Percentiles rank a stretch among this genome's conserved stretches.
phyloP scores from a whole-genome alignment of 805 yeast genomes.

The Cyberlindnera sargentensis region DNA sequence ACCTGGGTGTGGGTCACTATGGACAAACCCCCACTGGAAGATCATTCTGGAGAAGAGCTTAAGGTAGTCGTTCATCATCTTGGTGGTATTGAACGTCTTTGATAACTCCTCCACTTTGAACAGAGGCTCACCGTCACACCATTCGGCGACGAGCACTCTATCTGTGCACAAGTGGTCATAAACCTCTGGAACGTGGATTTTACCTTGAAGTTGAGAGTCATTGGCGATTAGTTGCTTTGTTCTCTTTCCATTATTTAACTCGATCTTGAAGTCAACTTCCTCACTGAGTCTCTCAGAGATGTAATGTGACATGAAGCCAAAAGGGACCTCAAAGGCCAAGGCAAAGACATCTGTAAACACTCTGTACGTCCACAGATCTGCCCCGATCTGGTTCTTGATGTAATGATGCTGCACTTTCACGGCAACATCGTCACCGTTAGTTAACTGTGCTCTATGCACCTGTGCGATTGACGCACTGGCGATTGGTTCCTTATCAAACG shows the following conservation, averaged over 20 bases:
- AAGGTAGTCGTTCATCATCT: constrained; percentile 41
- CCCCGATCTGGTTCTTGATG: constrained; percentile 49
- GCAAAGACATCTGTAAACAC: constrained; percentile 46
- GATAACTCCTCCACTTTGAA: constrained; percentile 37
- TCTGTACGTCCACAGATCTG: constrained; percentile 56
- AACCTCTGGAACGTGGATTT: constrained; percentile 50
- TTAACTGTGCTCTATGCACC: constrained; percentile 49
- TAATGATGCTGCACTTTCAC: constrained; percentile 62
- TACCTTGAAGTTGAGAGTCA: constrained; percentile 35
- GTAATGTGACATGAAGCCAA: constrained; percentile 48
- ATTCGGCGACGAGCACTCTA: constrained; percentile 58
- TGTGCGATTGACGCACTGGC: constrained; percentile 77
- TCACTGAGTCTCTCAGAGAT: constrained; percentile 48
- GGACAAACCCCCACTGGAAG: constrained; percentile 57
- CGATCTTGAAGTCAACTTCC: constrained; percentile 58
- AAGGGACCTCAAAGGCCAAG: constrained; percentile 56
- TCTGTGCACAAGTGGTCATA: constrained; percentile 39
- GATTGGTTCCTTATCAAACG: constrained; percentile 49
- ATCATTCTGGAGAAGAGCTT: constrained; percentile 48
- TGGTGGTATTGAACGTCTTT: constrained; percentile 30
- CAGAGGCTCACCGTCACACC: constrained; percentile 68
- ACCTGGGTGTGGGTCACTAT: constrained; percentile 77
- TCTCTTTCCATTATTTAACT: constrained; percentile 43
- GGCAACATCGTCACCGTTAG: constrained; percentile 47
- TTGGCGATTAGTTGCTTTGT: constrained; percentile 31